phyloP scores from a whole-genome alignment of 148 eudicot genomes.

The Rhododendron simsii region DNA sequence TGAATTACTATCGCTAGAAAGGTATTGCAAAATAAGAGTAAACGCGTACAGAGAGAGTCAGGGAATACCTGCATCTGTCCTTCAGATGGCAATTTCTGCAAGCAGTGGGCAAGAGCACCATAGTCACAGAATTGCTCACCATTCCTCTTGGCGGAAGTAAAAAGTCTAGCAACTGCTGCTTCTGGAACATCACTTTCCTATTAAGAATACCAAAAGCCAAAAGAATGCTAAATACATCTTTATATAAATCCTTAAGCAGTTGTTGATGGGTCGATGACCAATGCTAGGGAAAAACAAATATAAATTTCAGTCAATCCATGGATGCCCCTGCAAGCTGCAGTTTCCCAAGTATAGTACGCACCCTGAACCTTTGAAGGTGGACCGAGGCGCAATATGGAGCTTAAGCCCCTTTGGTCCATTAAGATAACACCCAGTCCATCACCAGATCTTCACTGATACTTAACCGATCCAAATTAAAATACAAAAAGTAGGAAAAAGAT shows the following conservation, averaged over 20 bases:
- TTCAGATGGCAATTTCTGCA: slow-evolving; percentile 75
- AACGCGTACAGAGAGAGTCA: background rate
- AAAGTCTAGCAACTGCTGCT: slow-evolving; percentile 68
- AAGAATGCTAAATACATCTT: background rate
- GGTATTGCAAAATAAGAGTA: background rate
- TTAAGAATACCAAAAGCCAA: background rate
- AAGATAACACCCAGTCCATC: background rate
- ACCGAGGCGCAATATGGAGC: background rate
- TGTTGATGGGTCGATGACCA: background rate
- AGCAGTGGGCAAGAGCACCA: slow-evolving; percentile 45
- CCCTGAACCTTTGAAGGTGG: background rate
- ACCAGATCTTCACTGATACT: background rate
- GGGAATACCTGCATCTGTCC: slow-evolving; percentile 55
- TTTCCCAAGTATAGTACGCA: background rate
- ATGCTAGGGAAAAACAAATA: background rate
- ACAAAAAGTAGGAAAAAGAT: background rate
- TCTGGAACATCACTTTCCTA: slow-evolving; percentile 80
- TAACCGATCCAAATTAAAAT: background rate
- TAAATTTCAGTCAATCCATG: background rate
- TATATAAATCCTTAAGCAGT: background rate
- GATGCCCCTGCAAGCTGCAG: background rate
- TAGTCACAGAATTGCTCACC: slow-evolving; percentile 32
- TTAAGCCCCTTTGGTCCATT: background rate
- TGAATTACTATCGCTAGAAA: slow-evolving; percentile 10
- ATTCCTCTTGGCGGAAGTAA: slow-evolving; percentile 56